These are phyloP conservation scores for Stipa capillata DNA, from an alignment of 176 grass and related monocot species.

Conservation along the genomic window DNA sequence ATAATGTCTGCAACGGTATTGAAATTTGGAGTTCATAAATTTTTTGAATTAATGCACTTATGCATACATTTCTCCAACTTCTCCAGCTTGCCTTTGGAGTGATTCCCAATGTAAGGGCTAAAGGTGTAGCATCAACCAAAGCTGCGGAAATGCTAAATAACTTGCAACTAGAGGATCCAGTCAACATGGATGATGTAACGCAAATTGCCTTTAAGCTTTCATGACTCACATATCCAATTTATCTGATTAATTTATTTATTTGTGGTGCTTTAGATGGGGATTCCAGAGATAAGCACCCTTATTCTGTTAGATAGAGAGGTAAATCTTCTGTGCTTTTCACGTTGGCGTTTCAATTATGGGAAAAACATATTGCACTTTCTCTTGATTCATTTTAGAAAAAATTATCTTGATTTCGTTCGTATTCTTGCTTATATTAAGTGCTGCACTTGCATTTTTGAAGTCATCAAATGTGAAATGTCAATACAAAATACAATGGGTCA, in stretches of 20 bases:
- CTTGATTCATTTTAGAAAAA: background rate
- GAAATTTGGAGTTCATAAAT: background rate
- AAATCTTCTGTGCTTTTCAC: conserved; percentile 17
- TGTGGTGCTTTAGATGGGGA: conserved; percentile 51
- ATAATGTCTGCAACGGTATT: background rate
- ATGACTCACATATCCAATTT: background rate
- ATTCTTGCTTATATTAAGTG: background rate
- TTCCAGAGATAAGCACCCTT: conserved; percentile 74
- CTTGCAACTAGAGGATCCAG: conserved; percentile 80
- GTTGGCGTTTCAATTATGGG: background rate
- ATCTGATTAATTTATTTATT: background rate
- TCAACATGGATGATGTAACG: conserved; percentile 66
- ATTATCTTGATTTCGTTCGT: background rate
- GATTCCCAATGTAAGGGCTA: conserved; percentile 78
- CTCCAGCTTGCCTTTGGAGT: conserved; percentile 84
- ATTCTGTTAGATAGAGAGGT: conserved; percentile 90
- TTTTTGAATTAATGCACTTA: background rate
- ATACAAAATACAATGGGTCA: background rate
- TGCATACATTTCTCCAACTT: background rate
- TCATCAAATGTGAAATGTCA: background rate
- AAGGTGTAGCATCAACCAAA: conserved; percentile 76
- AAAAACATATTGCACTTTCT: background rate
- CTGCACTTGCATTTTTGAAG: background rate
- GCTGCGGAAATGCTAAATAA: conserved; percentile 66
- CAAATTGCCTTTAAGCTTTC: background rate